Percentiles rank a stretch among this genome's conserved stretches.
These are phyloP conservation scores for Eruca vesicaria DNA, from an alignment of 441 rosid species.

Conservation along the genomic window DNA sequence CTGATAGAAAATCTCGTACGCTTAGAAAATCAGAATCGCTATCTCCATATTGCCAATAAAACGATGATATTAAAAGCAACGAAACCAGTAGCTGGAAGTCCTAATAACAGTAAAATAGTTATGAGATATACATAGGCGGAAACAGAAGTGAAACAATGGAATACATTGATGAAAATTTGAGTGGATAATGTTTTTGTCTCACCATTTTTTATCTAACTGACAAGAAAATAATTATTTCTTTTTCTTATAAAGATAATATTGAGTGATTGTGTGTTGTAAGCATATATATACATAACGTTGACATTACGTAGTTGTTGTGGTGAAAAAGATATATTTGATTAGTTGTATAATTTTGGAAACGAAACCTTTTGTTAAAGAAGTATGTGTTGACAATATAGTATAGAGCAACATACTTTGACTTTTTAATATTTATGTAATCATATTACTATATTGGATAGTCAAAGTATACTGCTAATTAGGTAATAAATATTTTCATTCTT, in stretches of 20 bases:
- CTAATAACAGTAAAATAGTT: neutral
- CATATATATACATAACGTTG: neutral
- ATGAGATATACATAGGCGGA: neutral
- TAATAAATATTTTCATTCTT: neutral
- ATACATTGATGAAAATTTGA: neutral
- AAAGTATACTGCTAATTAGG: too few relatives aligned
- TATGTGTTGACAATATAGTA: too few relatives aligned
- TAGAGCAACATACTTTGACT: too few relatives aligned
- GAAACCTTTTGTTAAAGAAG: neutral
- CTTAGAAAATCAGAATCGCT: neutral
- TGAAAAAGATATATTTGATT: neutral
- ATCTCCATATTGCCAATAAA: conserved; percentile 1
- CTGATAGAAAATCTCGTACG: conserved; percentile 5
- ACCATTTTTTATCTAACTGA: neutral
- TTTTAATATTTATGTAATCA: neutral
- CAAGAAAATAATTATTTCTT: neutral
- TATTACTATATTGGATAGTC: neutral
- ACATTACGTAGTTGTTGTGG: neutral
- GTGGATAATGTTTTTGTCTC: neutral
- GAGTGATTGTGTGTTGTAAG: neutral
- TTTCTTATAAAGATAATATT: neutral
- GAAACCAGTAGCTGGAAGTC: neutral
- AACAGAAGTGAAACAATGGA: neutral
- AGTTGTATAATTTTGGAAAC: neutral
- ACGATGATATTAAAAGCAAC: neutral